A percentile compares a stretch with the other conserved stretches of the same genome.
These are phyloP conservation scores for Serendipita sp. DNA, from an alignment of 768 basidiomycete species.

Conservation along the genomic window DNA sequence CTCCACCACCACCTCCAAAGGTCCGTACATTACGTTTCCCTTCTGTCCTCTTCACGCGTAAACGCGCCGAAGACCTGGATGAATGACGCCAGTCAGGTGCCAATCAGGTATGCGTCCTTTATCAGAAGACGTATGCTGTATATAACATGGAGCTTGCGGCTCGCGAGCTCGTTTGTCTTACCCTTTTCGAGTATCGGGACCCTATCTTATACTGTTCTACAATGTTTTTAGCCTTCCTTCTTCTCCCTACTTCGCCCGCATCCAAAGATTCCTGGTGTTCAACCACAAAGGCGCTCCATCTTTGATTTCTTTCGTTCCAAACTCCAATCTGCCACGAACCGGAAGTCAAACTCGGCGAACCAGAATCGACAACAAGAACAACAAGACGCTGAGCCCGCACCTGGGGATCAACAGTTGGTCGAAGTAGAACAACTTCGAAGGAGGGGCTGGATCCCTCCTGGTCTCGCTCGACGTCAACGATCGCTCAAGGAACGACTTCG, in stretches of 20 bases:
- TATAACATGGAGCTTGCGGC: background rate
- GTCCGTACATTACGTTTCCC: background rate
- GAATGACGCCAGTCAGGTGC: too few species aligned
- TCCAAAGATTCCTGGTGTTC: background rate
- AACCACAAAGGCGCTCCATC: background rate
- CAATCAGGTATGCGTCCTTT: background rate
- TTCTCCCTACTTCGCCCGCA: slow-evolving; percentile 5
- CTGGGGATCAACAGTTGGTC: background rate
- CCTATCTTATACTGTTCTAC: background rate
- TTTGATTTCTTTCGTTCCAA: slow-evolving; percentile 1
- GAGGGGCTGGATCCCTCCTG: slow-evolving; percentile 1
- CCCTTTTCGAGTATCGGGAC: background rate
- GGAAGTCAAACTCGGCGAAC: background rate
- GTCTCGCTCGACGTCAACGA: background rate
- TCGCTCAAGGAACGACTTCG: slow-evolving; percentile 4
- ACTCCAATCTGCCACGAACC: background rate
- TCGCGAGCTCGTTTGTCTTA: background rate
- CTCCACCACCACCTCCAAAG: background rate
- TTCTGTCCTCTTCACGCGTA: background rate
- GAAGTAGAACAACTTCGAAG: background rate
- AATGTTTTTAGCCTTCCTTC: background rate
- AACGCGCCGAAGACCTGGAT: background rate
- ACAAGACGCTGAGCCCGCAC: background rate
- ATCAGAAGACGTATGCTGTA: background rate
- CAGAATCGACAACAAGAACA: background rate